Percentiles rank a stretch among this genome's conserved stretches.
Conservation (phyloP, 2,329 filamentous ascomycete species). For the Tolypocladium paradoxum region DNA sequence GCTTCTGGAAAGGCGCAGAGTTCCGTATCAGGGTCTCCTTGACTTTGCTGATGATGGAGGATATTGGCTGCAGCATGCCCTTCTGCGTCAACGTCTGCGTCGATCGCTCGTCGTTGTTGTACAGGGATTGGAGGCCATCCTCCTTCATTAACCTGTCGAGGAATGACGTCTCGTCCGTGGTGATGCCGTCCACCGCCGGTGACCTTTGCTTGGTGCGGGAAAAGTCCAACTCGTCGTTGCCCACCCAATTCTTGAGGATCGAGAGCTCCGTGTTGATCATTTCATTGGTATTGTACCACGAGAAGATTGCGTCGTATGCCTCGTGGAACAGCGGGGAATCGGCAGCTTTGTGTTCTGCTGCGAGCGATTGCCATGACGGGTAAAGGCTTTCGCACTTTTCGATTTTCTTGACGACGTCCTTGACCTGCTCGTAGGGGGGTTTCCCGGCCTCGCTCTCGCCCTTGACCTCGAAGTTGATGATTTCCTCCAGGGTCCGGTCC, state of each 20-base stretch:
- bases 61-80: constrained; percentile 77
- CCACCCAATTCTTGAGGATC: constrained; percentile 91
- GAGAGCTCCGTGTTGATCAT: constrained; percentile 91
- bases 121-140: constrained; percentile 83
- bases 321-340: constrained; percentile 68
- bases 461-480: constrained; percentile 89
- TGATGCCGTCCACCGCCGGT: constrained; percentile 55
- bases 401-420: constrained; percentile 81
- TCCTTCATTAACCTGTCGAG: constrained; percentile 92
- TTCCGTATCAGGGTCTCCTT: constrained; percentile 86
- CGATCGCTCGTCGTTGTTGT: constrained; percentile 50
- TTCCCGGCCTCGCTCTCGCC: constrained; percentile 88
- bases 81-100: constrained; percentile 39
- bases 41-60: constrained; percentile 81
- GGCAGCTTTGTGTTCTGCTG: constrained; percentile 63
- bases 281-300: constrained; percentile 95
- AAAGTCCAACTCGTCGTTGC: constrained; percentile 91
- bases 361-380: constrained; percentile 66
- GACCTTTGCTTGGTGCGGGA: constrained; percentile 61
- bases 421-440: constrained; percentile 76
- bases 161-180: constrained; percentile 81
- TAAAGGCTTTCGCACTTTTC: constrained; percentile 81
- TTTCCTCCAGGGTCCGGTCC: constrained; percentile 69
- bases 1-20: constrained; percentile 70
- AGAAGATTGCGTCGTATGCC: constrained; percentile 78